These are phyloP conservation scores for Tricholoma furcatifolium DNA, from an alignment of 768 basidiomycete genomes.

Conservation along the genomic window DNA sequence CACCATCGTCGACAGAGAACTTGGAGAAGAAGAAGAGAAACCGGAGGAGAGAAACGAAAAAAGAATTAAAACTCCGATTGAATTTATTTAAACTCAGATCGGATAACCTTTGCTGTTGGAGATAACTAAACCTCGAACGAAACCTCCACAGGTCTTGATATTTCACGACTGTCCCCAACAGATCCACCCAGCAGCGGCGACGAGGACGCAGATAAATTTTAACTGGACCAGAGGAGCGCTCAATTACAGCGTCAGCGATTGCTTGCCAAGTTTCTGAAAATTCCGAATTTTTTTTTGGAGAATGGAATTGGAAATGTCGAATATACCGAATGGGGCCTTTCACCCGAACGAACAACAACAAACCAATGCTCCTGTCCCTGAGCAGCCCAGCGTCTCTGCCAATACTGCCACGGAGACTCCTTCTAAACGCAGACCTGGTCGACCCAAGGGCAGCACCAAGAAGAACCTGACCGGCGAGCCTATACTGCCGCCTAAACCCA, in stretches of 20 bases:
- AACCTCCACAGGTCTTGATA: no score
- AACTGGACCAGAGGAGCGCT: no score
- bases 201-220: no score
- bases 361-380: neutral
- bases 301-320: slow-evolving; percentile 14
- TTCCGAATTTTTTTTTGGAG: slow-evolving; percentile 6
- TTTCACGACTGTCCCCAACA: no score
- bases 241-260: no score
- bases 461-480: slow-evolving; percentile 45
- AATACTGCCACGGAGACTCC: slow-evolving; percentile 1
- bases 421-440: slow-evolving; percentile 68
- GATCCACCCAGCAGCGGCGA: no score
- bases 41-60: neutral
- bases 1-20: neutral
- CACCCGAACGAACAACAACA: slow-evolving; percentile 11
- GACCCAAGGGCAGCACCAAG: slow-evolving; percentile 80
- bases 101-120: no score
- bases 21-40: slow-evolving; percentile 2
- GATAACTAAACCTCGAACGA: no score
- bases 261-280: neutral
- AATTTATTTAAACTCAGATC: no score
- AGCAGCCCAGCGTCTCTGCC: neutral
- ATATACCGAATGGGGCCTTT: slow-evolving; percentile 13
- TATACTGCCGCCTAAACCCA: slow-evolving; percentile 49
- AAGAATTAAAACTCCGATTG: neutral